Base-by-base conservation (phyloP, 208 protist species). In the Crithidia mellificae region DNA sequence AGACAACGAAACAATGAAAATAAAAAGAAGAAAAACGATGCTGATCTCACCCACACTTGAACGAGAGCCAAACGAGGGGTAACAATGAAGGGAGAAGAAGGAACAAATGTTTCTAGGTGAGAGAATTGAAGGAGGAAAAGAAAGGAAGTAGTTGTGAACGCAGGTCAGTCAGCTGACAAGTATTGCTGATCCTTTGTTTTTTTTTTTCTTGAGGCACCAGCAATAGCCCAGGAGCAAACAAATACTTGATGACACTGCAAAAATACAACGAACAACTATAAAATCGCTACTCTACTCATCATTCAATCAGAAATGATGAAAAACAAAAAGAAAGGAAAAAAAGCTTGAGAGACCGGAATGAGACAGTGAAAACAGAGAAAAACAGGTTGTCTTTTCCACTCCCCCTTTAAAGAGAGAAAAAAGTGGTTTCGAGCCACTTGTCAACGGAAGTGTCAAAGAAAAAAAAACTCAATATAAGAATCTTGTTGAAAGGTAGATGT, bases 1-100 rank as follows among this genome's bases (percentile, higher is more conserved):
- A 55, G 38, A 68, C 53, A 54, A 63, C 22, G 32, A 49, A 29
- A 44, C 0, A 49, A n/a, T n/a, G n/a, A 51, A 63, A 39, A 38
- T 17, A 44, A 20, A 36, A 61, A 38, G 20, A 27, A 65, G 19
- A 54, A 20, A 63, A 49, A 50, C 41, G 17, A 46, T n/a, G 41
- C 17, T 12, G 17, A n/a, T 46, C 41, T 46, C 41, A 46, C 41
- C 41, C 4, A 17, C 8, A 2, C 8, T 17, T 20, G n/a, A 5
- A 38, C 7, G 5, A 46, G 8, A 6, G 41, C 8, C 8, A 17
- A n/a, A 46, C 15, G 14, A 46, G 17, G 36, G 17, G 14, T 46
- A 46, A 46, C 41, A 46, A 46, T 46, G 41, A 46, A n/a, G 17
- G 41, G 14, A n/a, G 41, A n/a, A n/a, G n/a, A 17, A n/a, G n/a